Conservation (phyloP, 2,329 filamentous ascomycete genomes). For the Fusarium pseudocircinatum region DNA sequence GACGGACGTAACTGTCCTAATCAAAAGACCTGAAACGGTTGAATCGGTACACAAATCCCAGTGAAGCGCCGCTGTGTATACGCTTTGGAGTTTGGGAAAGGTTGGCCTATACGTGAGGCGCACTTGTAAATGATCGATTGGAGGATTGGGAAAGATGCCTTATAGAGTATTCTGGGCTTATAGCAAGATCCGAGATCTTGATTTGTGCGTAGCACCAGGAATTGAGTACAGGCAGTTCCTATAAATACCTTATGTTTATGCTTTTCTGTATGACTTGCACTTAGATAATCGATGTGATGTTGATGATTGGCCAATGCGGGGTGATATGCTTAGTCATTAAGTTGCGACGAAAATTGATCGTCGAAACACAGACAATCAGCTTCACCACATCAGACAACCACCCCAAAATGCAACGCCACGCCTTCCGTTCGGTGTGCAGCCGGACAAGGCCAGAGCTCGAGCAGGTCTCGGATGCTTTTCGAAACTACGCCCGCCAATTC, state of each 20-base stretch:
- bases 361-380: constrained; percentile 14
- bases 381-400: constrained; percentile 32
- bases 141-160: constrained; percentile 20
- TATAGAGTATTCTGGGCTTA: constrained; percentile 33
- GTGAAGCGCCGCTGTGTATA: constrained; percentile 27
- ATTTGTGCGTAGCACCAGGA: constrained; percentile 29
- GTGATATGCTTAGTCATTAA: constrained; percentile 36
- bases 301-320: constrained; percentile 32
- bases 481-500: constrained; percentile 50
- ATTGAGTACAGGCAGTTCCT: constrained; percentile 37
- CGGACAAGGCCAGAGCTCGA: constrained; percentile 49
- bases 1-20: constrained; percentile 44
- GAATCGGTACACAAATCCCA: constrained; percentile 32
- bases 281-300: neutral
- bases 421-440: constrained; percentile 50
- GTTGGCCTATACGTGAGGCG: constrained; percentile 26
- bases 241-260: constrained; percentile 14
- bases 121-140: constrained; percentile 33
- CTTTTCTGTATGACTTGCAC: neutral
- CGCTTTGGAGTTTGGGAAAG: constrained; percentile 32
- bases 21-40: constrained; percentile 43
- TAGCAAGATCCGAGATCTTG: constrained; percentile 37
- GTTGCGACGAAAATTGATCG: constrained; percentile 37
- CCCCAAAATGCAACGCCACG: constrained; percentile 51
- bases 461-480: constrained; percentile 45